Conservation (phyloP, 768 basidiomycete genomes). For the Gloeopeniophorella convolvens region DNA sequence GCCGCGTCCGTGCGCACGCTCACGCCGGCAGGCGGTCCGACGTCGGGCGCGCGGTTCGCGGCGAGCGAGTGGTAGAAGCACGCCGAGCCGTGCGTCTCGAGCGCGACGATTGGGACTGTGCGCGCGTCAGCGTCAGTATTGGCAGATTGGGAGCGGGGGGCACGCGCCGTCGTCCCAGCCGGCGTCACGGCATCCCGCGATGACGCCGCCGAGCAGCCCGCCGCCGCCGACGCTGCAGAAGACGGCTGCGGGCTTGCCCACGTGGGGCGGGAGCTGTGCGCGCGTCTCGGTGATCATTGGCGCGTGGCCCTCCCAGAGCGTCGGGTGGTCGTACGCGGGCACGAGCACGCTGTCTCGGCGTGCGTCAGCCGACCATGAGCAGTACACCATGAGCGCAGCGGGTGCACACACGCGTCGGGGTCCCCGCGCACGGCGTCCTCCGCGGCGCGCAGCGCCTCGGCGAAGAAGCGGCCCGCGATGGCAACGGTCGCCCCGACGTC, state of each 20-base stretch:
- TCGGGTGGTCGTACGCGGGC: slow-evolving; percentile 64
- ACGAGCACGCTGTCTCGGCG: slow-evolving; percentile 51
- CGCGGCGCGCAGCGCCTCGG: slow-evolving; percentile 51
- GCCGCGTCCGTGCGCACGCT: slow-evolving; percentile 34
- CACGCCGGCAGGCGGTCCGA: slow-evolving; percentile 36
- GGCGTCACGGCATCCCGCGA: slow-evolving; percentile 54
- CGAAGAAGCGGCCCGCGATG: slow-evolving; percentile 51
- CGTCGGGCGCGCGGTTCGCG: slow-evolving; percentile 40
- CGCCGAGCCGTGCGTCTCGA: slow-evolving; percentile 68
- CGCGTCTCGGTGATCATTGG: slow-evolving; percentile 64
- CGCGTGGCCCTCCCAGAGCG: slow-evolving; percentile 72
- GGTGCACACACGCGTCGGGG: slow-evolving; percentile 43
- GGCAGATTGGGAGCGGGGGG: not conserved
- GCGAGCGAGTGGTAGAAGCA: slow-evolving; percentile 68
- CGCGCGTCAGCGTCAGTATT: not conserved
- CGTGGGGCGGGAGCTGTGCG: slow-evolving; percentile 37
- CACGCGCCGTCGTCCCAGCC: slow-evolving; percentile 63
- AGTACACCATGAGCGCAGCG: too few species aligned
- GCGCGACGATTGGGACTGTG: slow-evolving; percentile 54
- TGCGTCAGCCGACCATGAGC: too few species aligned
- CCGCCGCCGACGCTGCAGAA: slow-evolving; percentile 77
- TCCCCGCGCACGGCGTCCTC: slow-evolving; percentile 38
- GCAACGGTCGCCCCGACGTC: slow-evolving; percentile 51
- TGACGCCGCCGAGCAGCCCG: slow-evolving; percentile 63
- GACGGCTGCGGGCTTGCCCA: slow-evolving; percentile 61